phyloP scores from a whole-genome alignment of 1,139 yeast species.

The Hanseniaspora sp. region DNA sequence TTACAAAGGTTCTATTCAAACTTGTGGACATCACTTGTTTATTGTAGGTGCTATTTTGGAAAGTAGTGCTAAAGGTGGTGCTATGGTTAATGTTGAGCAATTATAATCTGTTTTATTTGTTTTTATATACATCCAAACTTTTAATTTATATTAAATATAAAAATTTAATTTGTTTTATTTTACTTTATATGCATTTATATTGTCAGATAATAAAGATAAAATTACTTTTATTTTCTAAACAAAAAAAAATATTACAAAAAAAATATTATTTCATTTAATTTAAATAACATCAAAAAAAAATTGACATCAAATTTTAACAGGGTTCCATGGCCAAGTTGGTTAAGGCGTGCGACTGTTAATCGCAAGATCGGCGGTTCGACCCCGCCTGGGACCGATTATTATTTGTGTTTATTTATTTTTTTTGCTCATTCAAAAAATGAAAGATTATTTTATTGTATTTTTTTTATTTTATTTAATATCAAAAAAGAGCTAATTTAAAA shows the following conservation, averaged over 20 bases:
- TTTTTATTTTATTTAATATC: neutral
- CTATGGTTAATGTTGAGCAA: slow-evolving; percentile 41
- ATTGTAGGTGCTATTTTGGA: slow-evolving; percentile 74
- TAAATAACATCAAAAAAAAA: neutral
- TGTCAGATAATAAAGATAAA: too few relatives aligned
- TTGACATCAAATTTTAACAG: neutral
- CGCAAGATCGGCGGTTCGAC: slow-evolving; percentile 17
- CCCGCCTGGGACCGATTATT: slow-evolving; percentile 15
- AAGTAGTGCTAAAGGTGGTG: slow-evolving; percentile 53
- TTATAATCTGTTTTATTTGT: neutral
- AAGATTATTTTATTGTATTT: neutral
- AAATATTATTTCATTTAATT: too few relatives aligned
- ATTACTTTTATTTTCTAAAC: too few relatives aligned
- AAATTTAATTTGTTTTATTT: neutral
- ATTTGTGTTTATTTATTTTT: neutral
- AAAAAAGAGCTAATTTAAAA: neutral
- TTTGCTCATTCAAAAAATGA: neutral
- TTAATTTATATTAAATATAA: too few relatives aligned
- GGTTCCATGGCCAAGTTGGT: slow-evolving; percentile 17
- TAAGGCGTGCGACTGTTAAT: slow-evolving; percentile 17
- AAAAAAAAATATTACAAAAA: too few relatives aligned
- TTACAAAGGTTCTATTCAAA: slow-evolving; percentile 52
- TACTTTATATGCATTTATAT: neutral
- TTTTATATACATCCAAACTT: too few relatives aligned
- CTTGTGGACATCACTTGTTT: slow-evolving; percentile 85